Percentiles rank a stretch among this genome's conserved stretches.
phyloP scores from a whole-genome alignment of 2,329 filamentous ascomycete species.

The Neonectria coccinea region DNA sequence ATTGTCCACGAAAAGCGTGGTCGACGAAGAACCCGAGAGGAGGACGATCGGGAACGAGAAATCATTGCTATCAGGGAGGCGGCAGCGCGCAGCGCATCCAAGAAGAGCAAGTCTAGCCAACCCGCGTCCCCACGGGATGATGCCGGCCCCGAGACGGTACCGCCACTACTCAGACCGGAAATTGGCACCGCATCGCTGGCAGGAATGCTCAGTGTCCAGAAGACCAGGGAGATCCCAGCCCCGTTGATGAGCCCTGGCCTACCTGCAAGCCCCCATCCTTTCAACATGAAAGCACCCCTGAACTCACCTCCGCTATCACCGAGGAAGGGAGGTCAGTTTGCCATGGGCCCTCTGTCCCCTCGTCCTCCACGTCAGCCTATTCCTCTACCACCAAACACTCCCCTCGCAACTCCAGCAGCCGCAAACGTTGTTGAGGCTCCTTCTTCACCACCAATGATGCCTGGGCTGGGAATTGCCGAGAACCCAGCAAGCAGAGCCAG shows the following conservation, averaged over 20 bases:
- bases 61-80: conserved; percentile 74
- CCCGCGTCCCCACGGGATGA: conserved; percentile 44
- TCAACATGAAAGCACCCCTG: conserved; percentile 62
- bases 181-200: conserved; percentile 63
- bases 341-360: conserved; percentile 73
- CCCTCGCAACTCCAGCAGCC: conserved; percentile 65
- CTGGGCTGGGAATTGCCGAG: conserved; percentile 26
- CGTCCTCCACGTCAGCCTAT: conserved; percentile 80
- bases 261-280: conserved; percentile 70
- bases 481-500: conserved; percentile 48
- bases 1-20: conserved; percentile 73
- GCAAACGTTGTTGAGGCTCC: conserved; percentile 28
- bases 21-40: conserved; percentile 84
- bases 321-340: conserved; percentile 56
- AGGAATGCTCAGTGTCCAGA: conserved; percentile 60
- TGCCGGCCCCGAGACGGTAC: conserved; percentile 54
- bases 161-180: conserved; percentile 52
- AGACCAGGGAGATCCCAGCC: conserved; percentile 50
- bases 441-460: conserved; percentile 24
- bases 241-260: conserved; percentile 70
- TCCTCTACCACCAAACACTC: conserved; percentile 77
- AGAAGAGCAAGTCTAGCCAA: conserved; percentile 70
- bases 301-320: conserved; percentile 78
- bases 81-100: conserved; percentile 77
- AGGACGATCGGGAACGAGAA: conserved; percentile 85